These are phyloP conservation scores for Magnusiomyces magnusii DNA, from an alignment of 1,139 yeast genomes.

Conservation along the genomic window DNA sequence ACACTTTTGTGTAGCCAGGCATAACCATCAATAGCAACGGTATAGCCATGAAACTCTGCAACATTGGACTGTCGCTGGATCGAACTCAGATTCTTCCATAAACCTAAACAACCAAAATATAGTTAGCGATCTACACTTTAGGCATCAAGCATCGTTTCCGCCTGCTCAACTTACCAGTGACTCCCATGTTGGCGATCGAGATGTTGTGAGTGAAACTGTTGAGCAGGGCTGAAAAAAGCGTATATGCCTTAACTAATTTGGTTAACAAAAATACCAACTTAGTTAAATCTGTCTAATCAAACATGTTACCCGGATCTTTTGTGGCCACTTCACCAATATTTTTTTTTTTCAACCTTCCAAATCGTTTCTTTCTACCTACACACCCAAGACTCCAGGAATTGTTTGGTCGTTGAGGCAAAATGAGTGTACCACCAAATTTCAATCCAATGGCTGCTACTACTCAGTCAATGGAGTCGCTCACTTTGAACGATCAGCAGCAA, in stretches of 20 bases:
- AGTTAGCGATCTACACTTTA: too few species aligned
- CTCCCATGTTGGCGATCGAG: neutral
- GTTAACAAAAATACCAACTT: neutral
- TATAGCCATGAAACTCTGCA: constrained; percentile 58
- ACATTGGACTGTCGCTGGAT: constrained; percentile 33
- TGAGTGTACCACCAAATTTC: neutral
- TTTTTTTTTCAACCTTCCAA: neutral
- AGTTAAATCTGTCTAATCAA: neutral
- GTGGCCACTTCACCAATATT: neutral
- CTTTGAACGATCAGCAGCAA: constrained; percentile 1
- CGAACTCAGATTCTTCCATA: neutral
- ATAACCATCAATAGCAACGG: constrained; percentile 88
- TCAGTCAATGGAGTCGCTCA: constrained; percentile 11
- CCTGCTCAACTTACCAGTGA: neutral
- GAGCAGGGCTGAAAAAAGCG: neutral
- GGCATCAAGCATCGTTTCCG: too few species aligned
- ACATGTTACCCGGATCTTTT: neutral
- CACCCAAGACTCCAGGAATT: too few species aligned
- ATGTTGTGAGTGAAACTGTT: too few species aligned
- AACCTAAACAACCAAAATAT: too few species aligned
- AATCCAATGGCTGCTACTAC: constrained; percentile 1
- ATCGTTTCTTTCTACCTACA: neutral
- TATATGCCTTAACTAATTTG: neutral
- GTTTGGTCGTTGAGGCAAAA: too few species aligned
- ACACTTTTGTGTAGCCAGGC: constrained; percentile 95